phyloP scores from a whole-genome alignment of 345 rosid species.

The Aegle marmelos region DNA sequence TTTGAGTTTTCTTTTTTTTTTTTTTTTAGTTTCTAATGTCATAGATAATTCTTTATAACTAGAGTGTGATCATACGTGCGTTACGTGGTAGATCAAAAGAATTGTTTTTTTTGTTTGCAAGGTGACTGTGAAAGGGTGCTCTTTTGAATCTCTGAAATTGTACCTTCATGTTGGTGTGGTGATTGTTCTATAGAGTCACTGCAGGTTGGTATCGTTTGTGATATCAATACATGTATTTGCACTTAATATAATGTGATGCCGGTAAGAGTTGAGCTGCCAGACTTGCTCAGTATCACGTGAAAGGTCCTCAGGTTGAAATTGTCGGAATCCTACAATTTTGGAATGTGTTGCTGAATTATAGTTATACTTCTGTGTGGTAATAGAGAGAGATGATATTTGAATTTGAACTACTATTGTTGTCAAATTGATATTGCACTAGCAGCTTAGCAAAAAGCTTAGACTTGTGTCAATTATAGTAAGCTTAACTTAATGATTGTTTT shows the following conservation, averaged over 20 bases:
- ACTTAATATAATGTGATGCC: not conserved
- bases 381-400: not conserved
- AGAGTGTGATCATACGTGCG: not conserved
- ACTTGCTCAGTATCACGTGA: not conserved
- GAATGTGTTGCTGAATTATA: not conserved
- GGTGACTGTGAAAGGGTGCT: conserved; percentile 5
- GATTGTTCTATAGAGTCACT: not conserved
- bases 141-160: not conserved
- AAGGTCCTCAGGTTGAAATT: conserved; percentile 12
- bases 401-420: not conserved
- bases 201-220: not conserved
- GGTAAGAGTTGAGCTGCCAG: not conserved
- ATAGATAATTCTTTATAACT: not conserved
- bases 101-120: conserved; percentile 8
- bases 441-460: not conserved
- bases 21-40: conserved; percentile 1
- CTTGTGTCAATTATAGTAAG: not conserved
- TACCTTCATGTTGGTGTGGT: not conserved
- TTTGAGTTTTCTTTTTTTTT: not conserved
- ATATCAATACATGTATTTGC: not conserved
- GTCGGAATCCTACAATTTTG: not conserved
- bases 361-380: not conserved
- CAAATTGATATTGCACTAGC: not conserved
- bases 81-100: conserved; percentile 8
- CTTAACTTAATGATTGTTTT: not conserved